Evolutionary conservation across 208 protist species (phyloP).

Genomic region (Leishmania guyanensis): DNA sequence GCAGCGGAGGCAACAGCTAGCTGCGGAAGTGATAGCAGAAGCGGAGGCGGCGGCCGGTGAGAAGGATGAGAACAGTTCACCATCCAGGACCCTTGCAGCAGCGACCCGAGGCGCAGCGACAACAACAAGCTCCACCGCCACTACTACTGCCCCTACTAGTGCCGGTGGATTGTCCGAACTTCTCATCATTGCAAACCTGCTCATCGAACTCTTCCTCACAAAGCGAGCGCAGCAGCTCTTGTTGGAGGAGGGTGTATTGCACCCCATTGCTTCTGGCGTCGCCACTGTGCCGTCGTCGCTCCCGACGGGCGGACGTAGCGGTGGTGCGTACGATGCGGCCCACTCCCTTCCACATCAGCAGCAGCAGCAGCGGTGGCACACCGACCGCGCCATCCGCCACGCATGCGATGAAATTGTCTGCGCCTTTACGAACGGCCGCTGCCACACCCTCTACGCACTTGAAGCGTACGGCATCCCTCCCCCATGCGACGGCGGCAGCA

Average conservation of each 20-base stretch:
- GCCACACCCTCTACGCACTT: slow-evolving; percentile 38
- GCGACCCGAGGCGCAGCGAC: neutral
- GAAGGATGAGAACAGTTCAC: neutral
- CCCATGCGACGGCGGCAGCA: slow-evolving; percentile 3
- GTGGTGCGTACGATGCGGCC: neutral
- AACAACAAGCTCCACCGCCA: neutral
- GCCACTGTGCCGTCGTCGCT: neutral
- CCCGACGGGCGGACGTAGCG: neutral
- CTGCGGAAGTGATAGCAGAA: neutral
- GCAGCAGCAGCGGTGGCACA: neutral
- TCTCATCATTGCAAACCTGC: slow-evolving; percentile 39
- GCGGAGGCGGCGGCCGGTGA: neutral
- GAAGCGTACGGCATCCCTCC: slow-evolving; percentile 44
- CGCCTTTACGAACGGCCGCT: slow-evolving; percentile 43
- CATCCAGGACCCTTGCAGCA: neutral
- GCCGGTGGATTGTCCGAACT: slow-evolving; percentile 42
- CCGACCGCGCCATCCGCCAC: slow-evolving; percentile 39
- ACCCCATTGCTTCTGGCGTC: neutral
- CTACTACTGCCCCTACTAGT: neutral
- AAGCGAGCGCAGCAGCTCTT: slow-evolving; percentile 38
- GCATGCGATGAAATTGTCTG: slow-evolving; percentile 71
- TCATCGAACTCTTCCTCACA: slow-evolving; percentile 63
- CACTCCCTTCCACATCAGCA: neutral
- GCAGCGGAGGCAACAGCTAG: slow-evolving; percentile 17
- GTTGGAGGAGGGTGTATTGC: slow-evolving; percentile 10